phyloP scores from a whole-genome alignment of 1,284 basidiomycete genomes.

The Sanghuangporus weigelae region DNA sequence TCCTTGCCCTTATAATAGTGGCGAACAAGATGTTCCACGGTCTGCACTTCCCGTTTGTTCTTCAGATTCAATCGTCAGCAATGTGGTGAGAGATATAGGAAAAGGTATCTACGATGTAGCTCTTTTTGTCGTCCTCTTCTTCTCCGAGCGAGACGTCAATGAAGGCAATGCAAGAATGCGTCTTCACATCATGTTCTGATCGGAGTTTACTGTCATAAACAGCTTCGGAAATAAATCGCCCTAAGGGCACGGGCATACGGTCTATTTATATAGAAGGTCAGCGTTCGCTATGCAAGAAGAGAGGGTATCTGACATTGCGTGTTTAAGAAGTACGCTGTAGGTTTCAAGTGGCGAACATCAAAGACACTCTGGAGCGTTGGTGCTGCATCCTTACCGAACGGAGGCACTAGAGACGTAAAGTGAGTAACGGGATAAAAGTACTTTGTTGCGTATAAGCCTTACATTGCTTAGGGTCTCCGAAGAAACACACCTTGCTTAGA shows the following conservation, averaged over 20 bases:
- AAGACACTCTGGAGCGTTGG: slow-evolving; percentile 40
- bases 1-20: slow-evolving; percentile 33
- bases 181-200: slow-evolving; percentile 31
- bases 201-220: slow-evolving; percentile 38
- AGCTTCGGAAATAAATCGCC: slow-evolving; percentile 39
- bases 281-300: neutral
- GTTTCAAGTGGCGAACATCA: slow-evolving; percentile 37
- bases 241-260: slow-evolving; percentile 41
- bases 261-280: slow-evolving; percentile 33
- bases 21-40: slow-evolving; percentile 37
- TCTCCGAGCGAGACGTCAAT: slow-evolving; percentile 34
- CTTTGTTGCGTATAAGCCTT: slow-evolving; percentile 9
- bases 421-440: neutral
- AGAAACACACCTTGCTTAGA: slow-evolving; percentile 36
- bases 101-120: slow-evolving; percentile 35
- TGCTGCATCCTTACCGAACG: slow-evolving; percentile 39
- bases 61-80: slow-evolving; percentile 20
- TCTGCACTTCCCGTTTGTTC: slow-evolving; percentile 39
- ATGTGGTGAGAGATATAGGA: neutral
- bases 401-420: slow-evolving; percentile 24
- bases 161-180: slow-evolving; percentile 33
- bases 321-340: slow-evolving; percentile 34
- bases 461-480: slow-evolving; percentile 46
- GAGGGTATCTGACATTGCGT: slow-evolving; percentile 35
- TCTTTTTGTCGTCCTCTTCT: slow-evolving; percentile 37